Conservation (phyloP, 176 grass and related monocot species). For the Melocanna baccifera region DNA sequence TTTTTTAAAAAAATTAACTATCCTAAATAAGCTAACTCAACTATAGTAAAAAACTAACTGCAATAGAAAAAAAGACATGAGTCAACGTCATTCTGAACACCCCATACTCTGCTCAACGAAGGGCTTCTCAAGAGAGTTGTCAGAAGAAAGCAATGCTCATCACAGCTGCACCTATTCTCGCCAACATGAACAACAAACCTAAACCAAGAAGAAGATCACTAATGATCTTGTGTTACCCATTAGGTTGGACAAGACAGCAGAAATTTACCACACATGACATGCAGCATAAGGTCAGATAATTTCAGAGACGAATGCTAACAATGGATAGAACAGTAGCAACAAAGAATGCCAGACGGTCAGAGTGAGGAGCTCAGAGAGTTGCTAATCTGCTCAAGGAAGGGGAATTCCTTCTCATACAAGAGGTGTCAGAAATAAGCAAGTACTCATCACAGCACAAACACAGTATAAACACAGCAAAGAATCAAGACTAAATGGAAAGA, state of each 20-base stretch:
- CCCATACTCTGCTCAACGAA: conserved; percentile 61
- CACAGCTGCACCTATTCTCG: background rate
- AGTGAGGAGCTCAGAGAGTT: conserved; percentile 53
- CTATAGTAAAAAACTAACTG: too few relatives aligned
- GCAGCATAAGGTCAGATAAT: too few relatives aligned
- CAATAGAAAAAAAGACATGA: too few relatives aligned
- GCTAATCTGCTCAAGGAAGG: conserved; percentile 74
- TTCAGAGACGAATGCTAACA: background rate
- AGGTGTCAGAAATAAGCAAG: conserved; percentile 59
- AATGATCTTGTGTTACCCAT: background rate
- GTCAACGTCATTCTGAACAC: too few relatives aligned
- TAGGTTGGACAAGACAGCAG: background rate
- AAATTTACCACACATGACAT: background rate
- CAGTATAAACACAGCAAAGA: background rate
- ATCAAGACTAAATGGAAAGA: background rate
- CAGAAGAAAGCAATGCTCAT: conserved; percentile 58
- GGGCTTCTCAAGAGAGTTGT: conserved; percentile 43
- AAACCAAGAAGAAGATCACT: background rate
- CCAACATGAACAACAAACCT: background rate
- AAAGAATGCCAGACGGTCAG: background rate
- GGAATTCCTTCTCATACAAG: conserved; percentile 65
- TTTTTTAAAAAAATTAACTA: too few relatives aligned
- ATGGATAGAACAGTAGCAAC: background rate
- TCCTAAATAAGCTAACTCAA: too few relatives aligned
- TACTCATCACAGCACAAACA: conserved; percentile 33